phyloP scores from a whole-genome alignment of 1,284 basidiomycete genomes.

The Mixia osmundae region DNA sequence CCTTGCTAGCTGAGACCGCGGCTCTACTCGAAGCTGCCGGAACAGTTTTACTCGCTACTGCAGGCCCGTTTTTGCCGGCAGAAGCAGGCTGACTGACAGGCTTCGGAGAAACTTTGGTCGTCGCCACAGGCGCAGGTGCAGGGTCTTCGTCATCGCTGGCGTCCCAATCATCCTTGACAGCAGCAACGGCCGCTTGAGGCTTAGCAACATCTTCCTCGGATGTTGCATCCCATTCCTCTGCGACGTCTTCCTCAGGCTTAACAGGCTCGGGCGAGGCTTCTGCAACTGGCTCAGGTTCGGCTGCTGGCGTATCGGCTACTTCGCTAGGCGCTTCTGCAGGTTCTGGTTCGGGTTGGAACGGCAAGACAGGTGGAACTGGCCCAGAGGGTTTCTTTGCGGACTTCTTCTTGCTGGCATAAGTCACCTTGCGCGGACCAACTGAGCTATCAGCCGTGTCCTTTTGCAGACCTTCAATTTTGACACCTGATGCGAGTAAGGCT shows the following conservation, averaged over 20 bases:
- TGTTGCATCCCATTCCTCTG: constrained; percentile 1
- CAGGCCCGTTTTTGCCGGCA: constrained; percentile 4
- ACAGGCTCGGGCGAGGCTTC: too few relatives aligned
- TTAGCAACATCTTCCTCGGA: constrained; percentile 21
- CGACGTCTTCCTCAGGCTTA: constrained; percentile 3
- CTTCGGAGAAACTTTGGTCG: constrained; percentile 5
- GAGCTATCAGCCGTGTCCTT: constrained; percentile 27
- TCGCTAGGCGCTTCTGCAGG: constrained; percentile 16
- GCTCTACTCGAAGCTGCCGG: too few relatives aligned
- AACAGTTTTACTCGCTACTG: too few relatives aligned
- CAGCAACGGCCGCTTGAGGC: constrained; percentile 30
- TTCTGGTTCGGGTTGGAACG: constrained; percentile 11
- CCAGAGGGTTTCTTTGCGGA: constrained; percentile 26
- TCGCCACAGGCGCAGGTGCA: constrained; percentile 12
- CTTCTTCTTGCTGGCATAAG: constrained; percentile 66
- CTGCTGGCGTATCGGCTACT: constrained; percentile 1
- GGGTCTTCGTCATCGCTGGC: constrained; percentile 25
- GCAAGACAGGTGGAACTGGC: constrained; percentile 18
- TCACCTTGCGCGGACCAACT: constrained; percentile 36
- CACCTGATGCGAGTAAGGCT: constrained; percentile 69
- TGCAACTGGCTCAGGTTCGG: too few relatives aligned
- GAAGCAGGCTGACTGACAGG: constrained; percentile 1
- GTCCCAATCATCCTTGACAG: constrained; percentile 59
- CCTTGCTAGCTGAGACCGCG: too few relatives aligned
- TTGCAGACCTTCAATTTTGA: constrained; percentile 66